Percentiles rank a stretch among this genome's conserved stretches.
Conservation (phyloP, 345 rosid genomes). For the Eucalyptus paniculata region DNA sequence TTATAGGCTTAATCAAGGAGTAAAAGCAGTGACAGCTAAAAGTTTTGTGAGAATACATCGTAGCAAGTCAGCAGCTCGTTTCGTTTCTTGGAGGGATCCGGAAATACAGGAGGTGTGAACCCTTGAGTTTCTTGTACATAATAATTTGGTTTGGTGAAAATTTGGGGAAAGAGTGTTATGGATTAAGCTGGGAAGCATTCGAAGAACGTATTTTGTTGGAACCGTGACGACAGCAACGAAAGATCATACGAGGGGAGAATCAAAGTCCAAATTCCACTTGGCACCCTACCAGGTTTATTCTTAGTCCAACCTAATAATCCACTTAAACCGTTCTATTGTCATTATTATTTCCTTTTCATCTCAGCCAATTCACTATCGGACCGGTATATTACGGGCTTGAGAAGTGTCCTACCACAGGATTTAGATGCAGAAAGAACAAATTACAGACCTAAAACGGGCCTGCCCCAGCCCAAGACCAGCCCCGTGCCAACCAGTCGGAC, state of each 20-base stretch:
- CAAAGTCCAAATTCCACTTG: no score
- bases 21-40: background rate
- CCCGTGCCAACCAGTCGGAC: background rate
- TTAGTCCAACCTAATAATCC: background rate
- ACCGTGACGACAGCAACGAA: no score
- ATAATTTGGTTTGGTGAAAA: background rate
- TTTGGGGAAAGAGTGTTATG: background rate
- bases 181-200: background rate
- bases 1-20: background rate
- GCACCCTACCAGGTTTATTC: no score
- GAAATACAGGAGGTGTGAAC: no score
- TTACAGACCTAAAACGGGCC: background rate
- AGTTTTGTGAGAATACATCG: background rate
- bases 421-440: background rate
- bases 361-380: background rate
- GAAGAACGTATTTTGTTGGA: no score
- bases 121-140: background rate
- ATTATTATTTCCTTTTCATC: background rate
- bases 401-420: background rate
- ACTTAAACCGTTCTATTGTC: background rate
- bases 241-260: no score
- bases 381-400: background rate
- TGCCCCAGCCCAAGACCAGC: background rate
- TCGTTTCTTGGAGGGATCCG: background rate
- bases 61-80: background rate